phyloP scores from a whole-genome alignment of 2,329 filamentous ascomycete genomes.

The Exophiala sideris region DNA sequence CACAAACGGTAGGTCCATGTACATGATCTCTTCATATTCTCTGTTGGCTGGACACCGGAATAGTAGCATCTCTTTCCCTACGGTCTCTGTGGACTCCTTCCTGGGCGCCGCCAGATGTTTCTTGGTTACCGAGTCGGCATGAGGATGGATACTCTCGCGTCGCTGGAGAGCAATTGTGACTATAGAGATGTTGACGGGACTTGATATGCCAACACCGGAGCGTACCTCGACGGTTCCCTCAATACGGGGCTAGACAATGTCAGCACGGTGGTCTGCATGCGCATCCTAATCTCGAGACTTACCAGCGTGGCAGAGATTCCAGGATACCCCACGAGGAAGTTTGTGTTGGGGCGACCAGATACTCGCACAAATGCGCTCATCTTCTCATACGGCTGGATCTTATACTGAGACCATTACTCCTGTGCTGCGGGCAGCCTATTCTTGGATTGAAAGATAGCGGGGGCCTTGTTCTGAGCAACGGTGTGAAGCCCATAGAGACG shows the following conservation, averaged over 20 bases:
- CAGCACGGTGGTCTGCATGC: constrained; percentile 12
- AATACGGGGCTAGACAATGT: constrained; percentile 71
- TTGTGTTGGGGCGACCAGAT: constrained; percentile 94
- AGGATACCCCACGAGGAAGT: constrained; percentile 93
- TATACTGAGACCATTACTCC: constrained; percentile 20
- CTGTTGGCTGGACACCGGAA: constrained; percentile 81
- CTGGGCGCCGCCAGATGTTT: constrained; percentile 85
- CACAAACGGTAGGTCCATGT: constrained; percentile 96
- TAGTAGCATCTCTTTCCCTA: constrained; percentile 91
- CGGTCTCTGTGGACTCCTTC: constrained; percentile 85
- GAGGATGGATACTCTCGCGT: constrained; percentile 92
- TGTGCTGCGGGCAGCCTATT: constrained; percentile 9
- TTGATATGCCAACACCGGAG: constrained; percentile 77
- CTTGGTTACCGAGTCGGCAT: constrained; percentile 89
- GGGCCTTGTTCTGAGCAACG: constrained; percentile 21
- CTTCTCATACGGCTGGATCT: constrained; percentile 31
- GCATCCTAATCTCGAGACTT: constrained; percentile 43
- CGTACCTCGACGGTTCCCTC: constrained; percentile 97
- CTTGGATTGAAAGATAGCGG: constrained; percentile 13
- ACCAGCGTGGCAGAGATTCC: constrained; percentile 97
- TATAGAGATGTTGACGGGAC: constrained; percentile 84
- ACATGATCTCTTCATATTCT: constrained; percentile 82
- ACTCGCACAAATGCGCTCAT: constrained; percentile 88
- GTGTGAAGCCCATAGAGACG: constrained; percentile 27
- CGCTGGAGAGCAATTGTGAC: constrained; percentile 92